Base-by-base conservation (phyloP, 1,284 basidiomycete species). In the Austroboletus rostrupii region DNA sequence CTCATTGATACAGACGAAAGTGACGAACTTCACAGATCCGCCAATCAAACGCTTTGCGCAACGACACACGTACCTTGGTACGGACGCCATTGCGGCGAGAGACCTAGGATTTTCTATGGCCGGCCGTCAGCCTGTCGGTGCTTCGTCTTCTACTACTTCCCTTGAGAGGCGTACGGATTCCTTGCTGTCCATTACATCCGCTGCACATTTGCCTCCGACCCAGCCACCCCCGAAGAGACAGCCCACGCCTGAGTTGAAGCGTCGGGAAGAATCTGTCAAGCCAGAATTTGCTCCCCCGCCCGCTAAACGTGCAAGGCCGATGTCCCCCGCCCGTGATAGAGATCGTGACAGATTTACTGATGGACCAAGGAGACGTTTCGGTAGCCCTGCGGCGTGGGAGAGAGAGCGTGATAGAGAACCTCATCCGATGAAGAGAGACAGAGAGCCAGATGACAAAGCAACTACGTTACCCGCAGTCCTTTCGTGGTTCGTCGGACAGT, bases 21-120 rank as follows among this genome's bases (percentile, higher is more conserved):
- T 44, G 11, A 53, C 20, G 37, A 21, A 32, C 12, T 2, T 13
- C 26, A 31, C 23, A 92, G 94, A 96, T 64, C 83, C 90, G 1
- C 84, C 90, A 0, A 90, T 96, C 64, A 92, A 96, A 65, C 86
- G 92, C 3, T 94, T 97, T 57, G 92, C 93, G 0, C 87, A 93
- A 61, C 79, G 92, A 32, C 89, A 92, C 67, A 87, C 85, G n/a
- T 96, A 96, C 68, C 77, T 87, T 36, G 85, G 85, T 35, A 84
- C 90, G 17, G 95, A 98, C 61, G 85, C 92, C 23, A 95, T 97
- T 53, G 92, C 93, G 1, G 78, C 83, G 13, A 82, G 87, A 26
- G 95, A 99, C 67, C 79, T 97, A 19, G 95, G 95, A 17, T 83
- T 90, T 57, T 79, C 83, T 7, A 67, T 77, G 57, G 75, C 67